Percentiles rank a stretch among this genome's conserved stretches.
Conservation (phyloP, 164 flowering plant genomes). For the Nymphaea thermarum region DNA sequence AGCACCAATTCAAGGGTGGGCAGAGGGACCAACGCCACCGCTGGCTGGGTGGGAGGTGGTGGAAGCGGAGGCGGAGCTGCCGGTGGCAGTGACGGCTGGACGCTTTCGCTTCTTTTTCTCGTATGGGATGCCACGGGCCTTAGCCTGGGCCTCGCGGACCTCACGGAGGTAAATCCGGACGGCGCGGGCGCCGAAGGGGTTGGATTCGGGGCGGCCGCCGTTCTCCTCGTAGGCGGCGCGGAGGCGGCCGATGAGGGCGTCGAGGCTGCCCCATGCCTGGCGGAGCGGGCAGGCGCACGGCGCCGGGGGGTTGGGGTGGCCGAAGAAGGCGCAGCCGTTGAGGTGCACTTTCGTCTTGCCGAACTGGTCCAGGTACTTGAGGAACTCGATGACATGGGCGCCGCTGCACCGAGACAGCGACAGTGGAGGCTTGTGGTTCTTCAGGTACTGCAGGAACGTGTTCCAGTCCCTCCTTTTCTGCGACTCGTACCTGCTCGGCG, state of each 20-base stretch:
- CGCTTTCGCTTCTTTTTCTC: conserved; percentile 33
- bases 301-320: conserved; percentile 23
- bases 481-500: conserved; percentile 30
- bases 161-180: conserved; percentile 25
- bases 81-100: neutral
- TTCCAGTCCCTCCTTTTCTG: conserved; percentile 38
- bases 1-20: neutral
- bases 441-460: conserved; percentile 28
- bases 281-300: conserved; percentile 26
- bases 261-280: conserved; percentile 39
- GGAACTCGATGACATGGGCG: conserved; percentile 25
- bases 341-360: conserved; percentile 31
- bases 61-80: neutral
- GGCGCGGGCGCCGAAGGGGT: conserved; percentile 26
- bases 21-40: neutral
- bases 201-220: conserved; percentile 26
- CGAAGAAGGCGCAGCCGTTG: conserved; percentile 21
- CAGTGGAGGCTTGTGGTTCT: conserved; percentile 29
- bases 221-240: conserved; percentile 32
- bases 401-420: conserved; percentile 20
- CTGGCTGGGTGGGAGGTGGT: neutral
- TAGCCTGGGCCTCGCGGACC: conserved; percentile 25
- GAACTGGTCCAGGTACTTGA: conserved; percentile 30
- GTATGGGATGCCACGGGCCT: conserved; percentile 30
- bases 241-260: conserved; percentile 27